Conservation (phyloP, 192 early-diverging fungal genomes). For the Entomortierella parvispora region DNA sequence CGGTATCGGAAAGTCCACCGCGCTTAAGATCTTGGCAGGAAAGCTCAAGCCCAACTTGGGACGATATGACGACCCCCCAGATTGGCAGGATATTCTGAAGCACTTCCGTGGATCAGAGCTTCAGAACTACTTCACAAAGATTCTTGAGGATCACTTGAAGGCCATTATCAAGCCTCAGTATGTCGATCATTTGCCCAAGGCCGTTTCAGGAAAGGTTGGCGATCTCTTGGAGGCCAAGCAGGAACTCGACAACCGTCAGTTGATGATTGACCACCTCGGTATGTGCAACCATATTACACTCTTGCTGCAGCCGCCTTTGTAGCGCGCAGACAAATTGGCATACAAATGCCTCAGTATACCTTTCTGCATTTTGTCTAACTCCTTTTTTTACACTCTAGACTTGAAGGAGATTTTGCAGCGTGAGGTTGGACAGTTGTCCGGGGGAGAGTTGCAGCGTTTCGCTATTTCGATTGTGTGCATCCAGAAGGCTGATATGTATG, state of each 20-base stretch:
- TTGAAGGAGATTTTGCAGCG: constrained; percentile 85
- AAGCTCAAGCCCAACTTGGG: constrained; percentile 98
- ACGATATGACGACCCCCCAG: constrained; percentile 81
- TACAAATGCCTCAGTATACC: too few species aligned
- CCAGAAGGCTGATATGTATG: constrained; percentile 88
- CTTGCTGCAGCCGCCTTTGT: neutral
- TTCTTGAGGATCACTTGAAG: constrained; percentile 95
- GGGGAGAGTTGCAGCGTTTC: constrained; percentile 98
- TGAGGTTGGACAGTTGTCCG: constrained; percentile 86
- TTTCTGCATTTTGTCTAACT: too few species aligned
- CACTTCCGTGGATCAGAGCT: constrained; percentile 97
- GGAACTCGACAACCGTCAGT: constrained; percentile 77
- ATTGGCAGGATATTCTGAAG: constrained; percentile 96
- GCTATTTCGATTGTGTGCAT: constrained; percentile 90
- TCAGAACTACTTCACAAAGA: constrained; percentile 99
- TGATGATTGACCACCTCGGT: constrained; percentile 79
- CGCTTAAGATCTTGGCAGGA: constrained; percentile 93
- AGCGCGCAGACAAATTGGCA: neutral
- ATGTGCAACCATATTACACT: constrained; percentile 22
- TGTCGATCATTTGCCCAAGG: constrained; percentile 89
- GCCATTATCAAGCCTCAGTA: constrained; percentile 97
- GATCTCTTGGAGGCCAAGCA: constrained; percentile 76
- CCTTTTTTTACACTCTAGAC: too few species aligned
- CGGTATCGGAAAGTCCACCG: constrained; percentile 95
- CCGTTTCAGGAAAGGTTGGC: constrained; percentile 82